A percentile compares a stretch with the other conserved stretches of the same genome.
Evolutionary conservation across 2,329 filamentous ascomycete species (phyloP).

Genomic region (Decorospora gaudefroyi): DNA sequence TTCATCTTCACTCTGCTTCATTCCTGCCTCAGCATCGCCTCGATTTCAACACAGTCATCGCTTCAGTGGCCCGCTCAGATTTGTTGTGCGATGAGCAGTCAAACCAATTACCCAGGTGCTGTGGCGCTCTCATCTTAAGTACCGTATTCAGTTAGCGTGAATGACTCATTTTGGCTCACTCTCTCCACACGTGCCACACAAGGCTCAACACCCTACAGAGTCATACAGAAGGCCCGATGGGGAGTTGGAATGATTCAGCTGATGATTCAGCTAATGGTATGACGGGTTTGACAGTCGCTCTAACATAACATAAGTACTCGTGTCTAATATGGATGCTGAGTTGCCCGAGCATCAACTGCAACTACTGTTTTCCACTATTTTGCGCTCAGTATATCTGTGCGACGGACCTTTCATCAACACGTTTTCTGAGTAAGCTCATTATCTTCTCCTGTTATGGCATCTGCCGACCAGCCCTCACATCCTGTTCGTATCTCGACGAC

Average conservation of each 20-base stretch:
- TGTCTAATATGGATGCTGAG: too few relatives aligned
- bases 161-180: slow-evolving; percentile 37
- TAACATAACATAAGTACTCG: slow-evolving; percentile 6
- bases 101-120: not conserved
- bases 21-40: not conserved
- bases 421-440: not conserved
- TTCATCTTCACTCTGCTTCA: not conserved
- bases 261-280: slow-evolving; percentile 1
- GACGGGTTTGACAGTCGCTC: not conserved
- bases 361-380: not conserved
- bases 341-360: too few relatives aligned
- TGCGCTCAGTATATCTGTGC: slow-evolving; percentile 18
- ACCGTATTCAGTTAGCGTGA: slow-evolving; percentile 19
- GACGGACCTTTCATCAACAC: slow-evolving; percentile 8
- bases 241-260: slow-evolving; percentile 3
- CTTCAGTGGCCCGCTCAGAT: not conserved
- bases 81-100: not conserved
- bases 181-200: slow-evolving; percentile 1
- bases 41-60: not conserved
- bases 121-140: slow-evolving; percentile 30
- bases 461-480: slow-evolving; percentile 1
- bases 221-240: slow-evolving; percentile 19
- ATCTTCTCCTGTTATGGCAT: slow-evolving; percentile 25
- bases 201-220: slow-evolving; percentile 14
- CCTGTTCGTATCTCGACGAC: slow-evolving; percentile 25